Base-by-base conservation (phyloP, 306 rosid species). In the Medicago lupulina region DNA sequence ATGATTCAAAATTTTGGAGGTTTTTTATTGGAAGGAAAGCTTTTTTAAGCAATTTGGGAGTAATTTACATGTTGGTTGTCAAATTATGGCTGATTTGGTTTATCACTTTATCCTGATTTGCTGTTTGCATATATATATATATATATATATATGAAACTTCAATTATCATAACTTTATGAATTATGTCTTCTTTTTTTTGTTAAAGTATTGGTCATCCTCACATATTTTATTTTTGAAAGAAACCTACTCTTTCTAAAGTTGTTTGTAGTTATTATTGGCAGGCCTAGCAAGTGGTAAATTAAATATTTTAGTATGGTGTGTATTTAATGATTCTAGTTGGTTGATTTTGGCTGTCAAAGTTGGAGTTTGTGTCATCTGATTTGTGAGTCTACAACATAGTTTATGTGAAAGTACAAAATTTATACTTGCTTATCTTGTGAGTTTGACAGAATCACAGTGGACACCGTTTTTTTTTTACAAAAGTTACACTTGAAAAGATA, bases 291-390 rank as follows among this genome's bases (percentile, higher is more conserved):
- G 51, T 46, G 15, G 51, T 6, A 76, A 44, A 71, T 55, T n/a
- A 66, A 59, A 12, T 67, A 53, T 28, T 47, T 34, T 9, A 8
- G 64, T 12, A 59, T 47, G 70, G 7, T 21, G 57, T 65, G 47
- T 15, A 59, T 57, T n/a, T 17, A 21, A 73, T 12, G 2, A 62
- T 57, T 38, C 31, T 38, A 73, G 23, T 70, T 74, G 78, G 50
- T 46, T 70, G 67, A 11, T 39, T 70, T 84, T 74, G 17, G 13
- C 15, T 68, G 59, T 57, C 75, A 53, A 51, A 57, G 14, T 43
- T 10, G 34, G 14, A 57, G 19, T 75, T 41, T 47, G 51, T 34
- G 38, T 6, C 38, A 34, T 34, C 38, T 34, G 38, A 34, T 34
- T 34, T 34, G 7, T 19, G 34, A 44, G 49, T 59, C 58, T 13